Evolutionary conservation across 306 rosid species (phyloP).

Genomic region (Quercus suber): DNA sequence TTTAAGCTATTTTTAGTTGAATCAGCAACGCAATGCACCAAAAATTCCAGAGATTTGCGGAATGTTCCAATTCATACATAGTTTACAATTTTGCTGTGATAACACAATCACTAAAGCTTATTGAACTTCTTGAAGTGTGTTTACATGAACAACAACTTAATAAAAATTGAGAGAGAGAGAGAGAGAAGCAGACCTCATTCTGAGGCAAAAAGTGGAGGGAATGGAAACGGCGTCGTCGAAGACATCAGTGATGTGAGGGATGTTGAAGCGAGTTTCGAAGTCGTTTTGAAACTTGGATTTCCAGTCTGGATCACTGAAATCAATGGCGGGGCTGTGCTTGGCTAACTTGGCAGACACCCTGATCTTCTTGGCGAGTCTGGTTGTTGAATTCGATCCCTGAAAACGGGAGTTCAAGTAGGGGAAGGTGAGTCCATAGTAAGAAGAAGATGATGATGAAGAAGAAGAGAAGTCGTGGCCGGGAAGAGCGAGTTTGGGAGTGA

Average conservation of each 20-base stretch:
- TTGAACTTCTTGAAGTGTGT: too few relatives aligned
- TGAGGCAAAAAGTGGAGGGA: constrained; percentile 96
- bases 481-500: constrained; percentile 34
- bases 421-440: constrained; percentile 11
- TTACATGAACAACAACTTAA: too few relatives aligned
- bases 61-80: too few relatives aligned
- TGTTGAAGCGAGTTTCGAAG: constrained; percentile 66
- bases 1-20: background rate
- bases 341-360: constrained; percentile 26
- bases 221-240: constrained; percentile 58
- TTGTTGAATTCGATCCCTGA: background rate
- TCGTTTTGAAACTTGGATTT: constrained; percentile 71
- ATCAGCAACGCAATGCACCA: background rate
- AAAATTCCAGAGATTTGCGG: background rate
- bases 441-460: background rate
- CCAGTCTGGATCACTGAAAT: constrained; percentile 87
- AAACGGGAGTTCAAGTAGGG: constrained; percentile 7
- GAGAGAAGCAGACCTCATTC: constrained; percentile 60
- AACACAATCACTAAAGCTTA: too few relatives aligned
- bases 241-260: constrained; percentile 78
- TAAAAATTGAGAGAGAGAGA: background rate
- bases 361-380: constrained; percentile 7
- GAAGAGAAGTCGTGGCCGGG: constrained; percentile 16
- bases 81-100: too few relatives aligned
- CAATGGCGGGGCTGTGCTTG: constrained; percentile 33